A percentile compares a stretch with the other conserved stretches of the same genome.
Evolutionary conservation across 208 protist genomes (phyloP).

Genomic region (Leishmania braziliensis): DNA sequence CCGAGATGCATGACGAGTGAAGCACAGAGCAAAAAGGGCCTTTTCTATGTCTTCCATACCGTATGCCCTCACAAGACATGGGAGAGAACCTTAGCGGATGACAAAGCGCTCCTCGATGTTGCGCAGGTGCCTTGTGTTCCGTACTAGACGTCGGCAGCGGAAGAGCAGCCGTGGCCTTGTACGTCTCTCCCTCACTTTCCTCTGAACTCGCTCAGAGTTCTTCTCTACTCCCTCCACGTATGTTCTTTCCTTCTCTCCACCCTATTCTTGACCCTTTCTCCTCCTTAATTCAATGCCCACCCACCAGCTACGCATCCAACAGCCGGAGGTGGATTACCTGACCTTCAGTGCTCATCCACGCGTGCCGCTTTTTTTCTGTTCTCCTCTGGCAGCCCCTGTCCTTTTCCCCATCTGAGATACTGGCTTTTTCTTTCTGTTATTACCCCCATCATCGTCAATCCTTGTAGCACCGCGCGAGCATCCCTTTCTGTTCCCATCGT

Average conservation of each 20-base stretch:
- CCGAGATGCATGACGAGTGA: background rate
- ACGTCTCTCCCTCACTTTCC: background rate
- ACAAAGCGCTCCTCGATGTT: background rate
- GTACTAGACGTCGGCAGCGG: background rate
- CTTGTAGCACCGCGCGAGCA: background rate
- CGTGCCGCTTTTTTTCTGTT: background rate
- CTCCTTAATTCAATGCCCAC: background rate
- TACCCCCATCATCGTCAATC: background rate
- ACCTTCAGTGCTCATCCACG: background rate
- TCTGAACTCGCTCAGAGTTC: background rate
- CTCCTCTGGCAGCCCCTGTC: constrained; percentile 7
- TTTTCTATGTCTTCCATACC: background rate
- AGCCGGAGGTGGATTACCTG: constrained; percentile 1
- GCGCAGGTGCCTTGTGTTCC: background rate
- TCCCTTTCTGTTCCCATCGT: background rate
- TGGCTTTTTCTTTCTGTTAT: background rate
- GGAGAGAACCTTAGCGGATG: background rate
- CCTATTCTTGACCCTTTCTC: background rate
- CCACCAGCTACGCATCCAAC: constrained; percentile 5
- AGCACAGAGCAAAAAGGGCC: background rate
- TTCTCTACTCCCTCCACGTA: background rate
- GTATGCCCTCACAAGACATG: background rate
- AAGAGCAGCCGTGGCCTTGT: background rate
- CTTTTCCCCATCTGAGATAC: constrained; percentile 1
- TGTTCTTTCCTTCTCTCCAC: background rate